phyloP scores from a whole-genome alignment of 2,329 filamentous ascomycete genomes.

The Epicoccum sorghinum region DNA sequence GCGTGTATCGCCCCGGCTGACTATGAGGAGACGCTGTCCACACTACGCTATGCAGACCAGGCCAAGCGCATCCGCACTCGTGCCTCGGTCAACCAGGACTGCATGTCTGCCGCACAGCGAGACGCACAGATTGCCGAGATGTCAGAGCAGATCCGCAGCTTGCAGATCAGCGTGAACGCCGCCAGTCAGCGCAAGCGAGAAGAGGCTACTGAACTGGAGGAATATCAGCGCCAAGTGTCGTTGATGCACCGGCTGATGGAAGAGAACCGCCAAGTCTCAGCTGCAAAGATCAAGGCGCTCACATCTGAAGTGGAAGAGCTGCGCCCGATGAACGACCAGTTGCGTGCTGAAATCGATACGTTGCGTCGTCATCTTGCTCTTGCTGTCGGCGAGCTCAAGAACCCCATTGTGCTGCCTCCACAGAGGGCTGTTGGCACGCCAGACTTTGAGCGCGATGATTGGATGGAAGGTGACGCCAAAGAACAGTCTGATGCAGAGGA shows the following conservation, averaged over 20 bases:
- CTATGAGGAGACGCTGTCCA: conserved; percentile 96
- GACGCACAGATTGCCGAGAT: conserved; percentile 94
- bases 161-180: conserved; percentile 75
- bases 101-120: conserved; percentile 87
- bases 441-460: conserved; percentile 42
- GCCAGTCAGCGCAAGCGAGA: conserved; percentile 73
- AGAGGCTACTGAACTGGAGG: conserved; percentile 83
- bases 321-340: conserved; percentile 63
- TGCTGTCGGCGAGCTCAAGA: conserved; percentile 83
- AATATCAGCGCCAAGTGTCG: conserved; percentile 89
- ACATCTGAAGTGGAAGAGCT: conserved; percentile 59
- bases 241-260: conserved; percentile 97
- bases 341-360: conserved; percentile 76
- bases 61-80: conserved; percentile 96
- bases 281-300: conserved; percentile 90
- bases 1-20: conserved; percentile 94
- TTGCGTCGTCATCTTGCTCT: conserved; percentile 86
- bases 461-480: conserved; percentile 36
- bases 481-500: conserved; percentile 43
- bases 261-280: conserved; percentile 85
- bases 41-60: conserved; percentile 94
- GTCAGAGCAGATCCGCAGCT: conserved; percentile 87
- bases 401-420: conserved; percentile 75
- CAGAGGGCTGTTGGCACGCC: conserved; percentile 33
- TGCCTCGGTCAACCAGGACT: conserved; percentile 94